Evolutionary conservation across 2,329 filamentous ascomycete genomes (phyloP), one percentile per base, ranked within the genome.

Genomic region (Hypoxylon sp.): DNA sequence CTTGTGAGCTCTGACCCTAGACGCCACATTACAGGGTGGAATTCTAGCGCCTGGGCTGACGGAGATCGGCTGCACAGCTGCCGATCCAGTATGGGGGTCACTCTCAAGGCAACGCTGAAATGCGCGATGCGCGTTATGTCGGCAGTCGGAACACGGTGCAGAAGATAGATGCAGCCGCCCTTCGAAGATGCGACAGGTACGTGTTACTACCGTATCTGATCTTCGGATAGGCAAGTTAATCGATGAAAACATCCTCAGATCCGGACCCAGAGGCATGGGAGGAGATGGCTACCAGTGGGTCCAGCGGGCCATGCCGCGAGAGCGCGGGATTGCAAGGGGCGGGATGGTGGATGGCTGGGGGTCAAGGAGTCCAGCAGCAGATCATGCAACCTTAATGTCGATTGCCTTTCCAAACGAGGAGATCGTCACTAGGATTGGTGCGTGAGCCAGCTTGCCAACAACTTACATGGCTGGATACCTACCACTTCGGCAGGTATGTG

Each of bases 61-160:
- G 61, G 43, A 32, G 17, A 48, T 57, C 64, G 64, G 64, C 50
- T 41, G 59, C 39, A 37, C 32, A 46, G 41, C 17, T 43, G 24
- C 59, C 55, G 59, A 59, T 53, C 39, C n/a, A 43, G 17, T 32
- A 39, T 20, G 32, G 56, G 22, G 11, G 13, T 24, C 13, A 22
- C 30, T 28, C 15, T 17, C 32, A 32, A 44, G 10, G 17, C n/a
- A 20, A n/a, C 6, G 37, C 37, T 4, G 34, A 37, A 37, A n/a
- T 37, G 15, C 34, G 37, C 37, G 28, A 53, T 11, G n/a, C 37
- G 51, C 20, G 44, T 39, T 48, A 61, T 55, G 56, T 64, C 64
- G 64, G 64, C 48, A 64, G 41, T 66, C 64, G 64, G 54, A 64
- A 57, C 56, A 53, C 30, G 52, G 24, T 54, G 19, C 47, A 59